These are phyloP conservation scores for Sanguinoderma infundibulare DNA, from an alignment of 1,284 basidiomycete genomes.

Conservation along the genomic window DNA sequence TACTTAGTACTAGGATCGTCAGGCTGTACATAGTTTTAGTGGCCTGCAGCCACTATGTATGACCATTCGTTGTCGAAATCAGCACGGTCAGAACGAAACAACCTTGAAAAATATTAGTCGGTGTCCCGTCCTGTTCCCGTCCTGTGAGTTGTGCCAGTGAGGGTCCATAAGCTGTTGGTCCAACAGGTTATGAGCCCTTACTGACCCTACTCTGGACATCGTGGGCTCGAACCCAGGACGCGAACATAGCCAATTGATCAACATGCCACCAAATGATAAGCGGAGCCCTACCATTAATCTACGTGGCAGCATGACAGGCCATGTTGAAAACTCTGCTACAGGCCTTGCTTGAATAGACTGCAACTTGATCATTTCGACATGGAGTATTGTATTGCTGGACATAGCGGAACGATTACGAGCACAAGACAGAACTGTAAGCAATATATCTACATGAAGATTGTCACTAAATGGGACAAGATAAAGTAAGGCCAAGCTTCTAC, in stretches of 20 bases:
- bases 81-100: no score
- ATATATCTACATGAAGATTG: not conserved
- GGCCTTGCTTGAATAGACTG: no score
- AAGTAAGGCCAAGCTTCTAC: not conserved
- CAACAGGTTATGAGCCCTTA: slow-evolving; percentile 26
- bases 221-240: not conserved
- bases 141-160: slow-evolving; percentile 3
- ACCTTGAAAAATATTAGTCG: not conserved
- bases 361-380: not conserved
- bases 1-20: slow-evolving; percentile 11
- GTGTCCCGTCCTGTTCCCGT: not conserved
- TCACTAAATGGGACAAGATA: not conserved
- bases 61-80: no score
- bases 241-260: not conserved
- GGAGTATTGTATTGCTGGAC: not conserved
- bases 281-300: not conserved
- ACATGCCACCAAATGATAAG: not conserved
- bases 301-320: not conserved
- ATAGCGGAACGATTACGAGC: no score
- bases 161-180: slow-evolving; percentile 16
- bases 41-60: no score
- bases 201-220: slow-evolving; percentile 1
- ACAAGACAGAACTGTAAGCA: not conserved
- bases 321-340: no score
- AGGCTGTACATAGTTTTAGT: not conserved